Evolutionary conservation across 1,284 basidiomycete genomes (phyloP).

Genomic region (Anthracocystis walkeri): DNA sequence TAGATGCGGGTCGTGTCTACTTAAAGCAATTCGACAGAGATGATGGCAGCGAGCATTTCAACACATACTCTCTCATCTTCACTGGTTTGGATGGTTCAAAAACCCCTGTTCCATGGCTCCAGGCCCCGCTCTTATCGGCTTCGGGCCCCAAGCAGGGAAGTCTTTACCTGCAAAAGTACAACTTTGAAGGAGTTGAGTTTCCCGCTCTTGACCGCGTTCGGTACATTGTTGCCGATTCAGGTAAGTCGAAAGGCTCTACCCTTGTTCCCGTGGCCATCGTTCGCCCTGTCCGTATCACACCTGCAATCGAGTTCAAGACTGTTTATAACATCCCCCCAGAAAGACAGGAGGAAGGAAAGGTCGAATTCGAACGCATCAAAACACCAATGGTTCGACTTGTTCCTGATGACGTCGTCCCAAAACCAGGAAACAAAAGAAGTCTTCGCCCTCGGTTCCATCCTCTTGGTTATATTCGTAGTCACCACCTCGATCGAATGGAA

Average conservation of each 20-base stretch:
- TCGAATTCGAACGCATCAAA: background rate
- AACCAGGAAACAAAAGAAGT: background rate
- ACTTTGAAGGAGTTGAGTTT: background rate
- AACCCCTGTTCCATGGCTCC: slow-evolving; percentile 10
- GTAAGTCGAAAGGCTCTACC: no score
- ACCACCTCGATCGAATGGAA: background rate
- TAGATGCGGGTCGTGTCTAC: background rate
- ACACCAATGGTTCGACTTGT: background rate
- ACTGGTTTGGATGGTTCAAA: background rate
- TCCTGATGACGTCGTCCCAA: background rate
- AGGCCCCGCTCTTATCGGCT: background rate
- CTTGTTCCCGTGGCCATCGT: slow-evolving; percentile 13
- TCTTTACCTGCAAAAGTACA: background rate
- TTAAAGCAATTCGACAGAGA: background rate
- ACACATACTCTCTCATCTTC: background rate
- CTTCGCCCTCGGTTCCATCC: background rate
- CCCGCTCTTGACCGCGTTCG: slow-evolving; percentile 7
- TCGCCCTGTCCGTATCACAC: slow-evolving; percentile 1
- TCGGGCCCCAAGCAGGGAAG: background rate
- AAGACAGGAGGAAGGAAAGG: background rate
- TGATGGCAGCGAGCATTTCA: background rate
- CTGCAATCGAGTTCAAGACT: background rate
- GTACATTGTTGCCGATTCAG: background rate
- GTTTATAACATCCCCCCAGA: background rate
- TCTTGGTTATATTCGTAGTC: background rate